phyloP scores from a whole-genome alignment of 73 alveolate species.

The Stentor roeselii region DNA sequence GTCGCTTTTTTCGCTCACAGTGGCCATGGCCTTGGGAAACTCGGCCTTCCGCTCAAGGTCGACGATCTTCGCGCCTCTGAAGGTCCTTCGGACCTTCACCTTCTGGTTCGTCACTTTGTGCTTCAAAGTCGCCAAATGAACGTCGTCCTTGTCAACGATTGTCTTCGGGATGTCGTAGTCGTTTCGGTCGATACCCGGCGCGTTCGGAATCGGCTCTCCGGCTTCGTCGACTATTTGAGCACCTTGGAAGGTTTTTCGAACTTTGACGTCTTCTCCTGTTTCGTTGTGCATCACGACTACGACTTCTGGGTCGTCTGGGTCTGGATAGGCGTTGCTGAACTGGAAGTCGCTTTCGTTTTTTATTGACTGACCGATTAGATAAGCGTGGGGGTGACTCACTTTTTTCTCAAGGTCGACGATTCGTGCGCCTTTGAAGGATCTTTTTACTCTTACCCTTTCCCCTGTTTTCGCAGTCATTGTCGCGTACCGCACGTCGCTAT shows the following conservation, averaged over 20 bases:
- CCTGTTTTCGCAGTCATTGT: constrained; percentile 2
- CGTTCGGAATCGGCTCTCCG: constrained; percentile 1
- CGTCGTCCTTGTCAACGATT: constrained; percentile 20
- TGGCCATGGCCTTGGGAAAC: neutral
- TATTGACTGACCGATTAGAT: constrained; percentile 9
- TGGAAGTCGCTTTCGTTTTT: constrained; percentile 28
- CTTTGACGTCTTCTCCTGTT: constrained; percentile 19
- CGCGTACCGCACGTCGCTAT: neutral
- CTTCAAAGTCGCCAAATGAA: neutral
- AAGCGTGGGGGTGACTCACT: constrained; percentile 12
- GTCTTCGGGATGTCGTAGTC: constrained; percentile 15
- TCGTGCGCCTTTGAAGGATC: constrained; percentile 9
- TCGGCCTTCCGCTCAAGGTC: constrained; percentile 18
- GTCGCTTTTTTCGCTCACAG: neutral
- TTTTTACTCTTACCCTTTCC: neutral
- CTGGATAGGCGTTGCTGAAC: constrained; percentile 25
- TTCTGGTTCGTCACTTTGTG: neutral
- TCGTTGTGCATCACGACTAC: constrained; percentile 25
- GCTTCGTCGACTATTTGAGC: constrained; percentile 5
- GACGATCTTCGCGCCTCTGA: constrained; percentile 24
- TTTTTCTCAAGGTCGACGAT: constrained; percentile 18
- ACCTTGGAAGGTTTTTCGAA: constrained; percentile 13
- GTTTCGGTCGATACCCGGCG: constrained; percentile 15
- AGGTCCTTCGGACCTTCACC: constrained; percentile 14
- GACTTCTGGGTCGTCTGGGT: constrained; percentile 26